Evolutionary conservation across 768 basidiomycete species (phyloP), one percentile per base, ranked within the genome.

Genomic region (Hygrocybe punicea): DNA sequence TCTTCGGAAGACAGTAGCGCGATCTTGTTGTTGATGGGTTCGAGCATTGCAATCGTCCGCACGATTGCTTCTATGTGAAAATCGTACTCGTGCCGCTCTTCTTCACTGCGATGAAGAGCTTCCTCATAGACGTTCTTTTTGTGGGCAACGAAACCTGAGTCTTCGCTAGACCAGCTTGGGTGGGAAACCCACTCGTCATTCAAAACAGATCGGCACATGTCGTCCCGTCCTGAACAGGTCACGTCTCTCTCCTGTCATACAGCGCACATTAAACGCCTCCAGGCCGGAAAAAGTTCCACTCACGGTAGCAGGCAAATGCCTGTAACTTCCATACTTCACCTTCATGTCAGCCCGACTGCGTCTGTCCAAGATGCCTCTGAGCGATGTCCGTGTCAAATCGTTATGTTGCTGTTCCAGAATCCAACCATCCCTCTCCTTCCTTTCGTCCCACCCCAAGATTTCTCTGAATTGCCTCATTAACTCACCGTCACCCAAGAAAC

Each of bases 181-280:
- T 98, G 95, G 4, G 95, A 94, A 16, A 98, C 89, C 96, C 96
- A 99, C 63, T 96, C 92, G 68, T 99, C 97, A 67, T 99, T 99
- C 52, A 99, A 76, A 4, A 99, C 97, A 6, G 90, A 86, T 66
- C 87, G 89, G 71, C 96, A 98, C 88, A 98, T 95, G 19, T 93
- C 91, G 65, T 98, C 97, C 14, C 97, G 89, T 2, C 97, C 97
- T 2, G 95, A 91, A 67, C 97, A 99, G 0, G 87, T 77, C 13
- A 96, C 86, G 53, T 87, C 87, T 55, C 84, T 84, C 71, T 95
- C 95, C 93, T 97, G 64, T 35, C 53, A 21, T 52, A 14, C 11
- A 4, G 21, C n/a, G n/a, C n/a, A 51, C 47, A 29, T 65, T 50
- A 5, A 46, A 29, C 37, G 13, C 19, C 6, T 19, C 11, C 50